phyloP scores from a whole-genome alignment of 2,329 filamentous ascomycete species.

The Mycocentrospora acerina region DNA sequence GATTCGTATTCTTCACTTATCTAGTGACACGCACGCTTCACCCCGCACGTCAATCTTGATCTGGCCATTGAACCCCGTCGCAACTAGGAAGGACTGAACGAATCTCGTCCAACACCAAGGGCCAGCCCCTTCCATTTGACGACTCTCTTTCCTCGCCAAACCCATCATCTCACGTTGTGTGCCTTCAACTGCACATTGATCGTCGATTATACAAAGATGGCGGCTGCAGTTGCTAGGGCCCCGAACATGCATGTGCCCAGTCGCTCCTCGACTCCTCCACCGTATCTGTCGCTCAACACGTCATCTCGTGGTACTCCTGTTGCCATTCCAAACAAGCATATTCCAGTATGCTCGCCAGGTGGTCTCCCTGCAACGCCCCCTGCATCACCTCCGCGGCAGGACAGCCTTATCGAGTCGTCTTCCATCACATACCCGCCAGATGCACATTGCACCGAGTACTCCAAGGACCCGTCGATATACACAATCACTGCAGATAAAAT shows the following conservation, averaged over 20 bases:
- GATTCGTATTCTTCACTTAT: slow-evolving; percentile 14
- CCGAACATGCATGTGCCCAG: slow-evolving; percentile 36
- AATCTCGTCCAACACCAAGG: slow-evolving; percentile 2
- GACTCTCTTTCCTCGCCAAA: slow-evolving; percentile 6
- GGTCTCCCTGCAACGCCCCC: slow-evolving; percentile 57
- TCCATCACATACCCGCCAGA: slow-evolving; percentile 77
- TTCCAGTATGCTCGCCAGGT: slow-evolving; percentile 85
- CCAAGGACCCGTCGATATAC: slow-evolving; percentile 62
- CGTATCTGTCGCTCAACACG: slow-evolving; percentile 61
- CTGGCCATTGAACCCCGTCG: slow-evolving; percentile 6
- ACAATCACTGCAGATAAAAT: slow-evolving; percentile 70
- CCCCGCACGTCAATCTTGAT: slow-evolving; percentile 10
- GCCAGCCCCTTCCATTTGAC: slow-evolving; percentile 4
- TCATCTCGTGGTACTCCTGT: slow-evolving; percentile 59
- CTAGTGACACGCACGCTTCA: slow-evolving; percentile 9
- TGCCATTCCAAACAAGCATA: slow-evolving; percentile 80
- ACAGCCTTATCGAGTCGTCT: slow-evolving; percentile 57
- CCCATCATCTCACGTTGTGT: slow-evolving; percentile 24
- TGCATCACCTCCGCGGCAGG: slow-evolving; percentile 62
- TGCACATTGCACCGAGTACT: slow-evolving; percentile 58
- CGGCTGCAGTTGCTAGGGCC: slow-evolving; percentile 45
- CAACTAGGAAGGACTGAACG: slow-evolving; percentile 13
- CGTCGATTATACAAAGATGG: slow-evolving; percentile 37
- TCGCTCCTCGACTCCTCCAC: slow-evolving; percentile 49
- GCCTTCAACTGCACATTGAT: slow-evolving; percentile 24